Evolutionary conservation across 106 monocot genomes (phyloP).

Genomic region (Iris macrosiphon): DNA sequence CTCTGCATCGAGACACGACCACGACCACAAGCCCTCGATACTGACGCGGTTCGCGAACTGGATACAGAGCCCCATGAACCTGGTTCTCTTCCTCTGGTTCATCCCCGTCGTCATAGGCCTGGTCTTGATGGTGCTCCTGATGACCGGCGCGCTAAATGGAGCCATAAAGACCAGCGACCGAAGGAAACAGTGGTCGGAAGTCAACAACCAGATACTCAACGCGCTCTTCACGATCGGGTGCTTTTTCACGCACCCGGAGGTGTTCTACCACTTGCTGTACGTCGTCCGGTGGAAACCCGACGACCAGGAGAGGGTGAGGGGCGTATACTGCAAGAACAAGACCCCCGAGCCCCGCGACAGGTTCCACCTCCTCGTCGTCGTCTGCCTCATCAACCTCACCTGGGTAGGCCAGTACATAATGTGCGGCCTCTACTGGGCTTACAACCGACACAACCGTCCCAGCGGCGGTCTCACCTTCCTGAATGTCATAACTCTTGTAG

Average conservation of each 20-base stretch:
- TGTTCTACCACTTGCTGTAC: slow-evolving; percentile 7
- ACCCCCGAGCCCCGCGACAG: slow-evolving; percentile 2
- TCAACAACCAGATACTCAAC: slow-evolving; percentile 19
- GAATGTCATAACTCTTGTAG: background rate
- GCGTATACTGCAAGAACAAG: slow-evolving; percentile 7
- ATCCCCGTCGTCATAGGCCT: slow-evolving; percentile 12
- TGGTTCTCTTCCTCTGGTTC: slow-evolving; percentile 17
- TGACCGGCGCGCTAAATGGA: slow-evolving; percentile 8
- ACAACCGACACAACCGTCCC: slow-evolving; percentile 2
- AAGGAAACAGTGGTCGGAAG: slow-evolving; percentile 8
- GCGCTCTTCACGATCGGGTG: slow-evolving; percentile 19
- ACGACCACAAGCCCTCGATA: too few relatives aligned
- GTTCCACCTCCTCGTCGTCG: slow-evolving; percentile 5
- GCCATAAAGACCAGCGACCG: background rate
- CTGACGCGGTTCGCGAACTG: slow-evolving; percentile 2
- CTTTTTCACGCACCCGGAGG: slow-evolving; percentile 10
- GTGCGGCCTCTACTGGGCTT: slow-evolving; percentile 21
- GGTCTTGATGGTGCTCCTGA: slow-evolving; percentile 7
- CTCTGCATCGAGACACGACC: too few relatives aligned
- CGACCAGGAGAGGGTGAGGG: slow-evolving; percentile 1
- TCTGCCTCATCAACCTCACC: slow-evolving; percentile 12
- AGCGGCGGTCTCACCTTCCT: slow-evolving; percentile 5
- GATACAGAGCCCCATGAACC: slow-evolving; percentile 3
- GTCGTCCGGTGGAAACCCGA: slow-evolving; percentile 8
- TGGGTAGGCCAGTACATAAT: slow-evolving; percentile 7